Conservation (phyloP, 495 filamentous ascomycete genomes). For the Penicillium herquei region DNA sequence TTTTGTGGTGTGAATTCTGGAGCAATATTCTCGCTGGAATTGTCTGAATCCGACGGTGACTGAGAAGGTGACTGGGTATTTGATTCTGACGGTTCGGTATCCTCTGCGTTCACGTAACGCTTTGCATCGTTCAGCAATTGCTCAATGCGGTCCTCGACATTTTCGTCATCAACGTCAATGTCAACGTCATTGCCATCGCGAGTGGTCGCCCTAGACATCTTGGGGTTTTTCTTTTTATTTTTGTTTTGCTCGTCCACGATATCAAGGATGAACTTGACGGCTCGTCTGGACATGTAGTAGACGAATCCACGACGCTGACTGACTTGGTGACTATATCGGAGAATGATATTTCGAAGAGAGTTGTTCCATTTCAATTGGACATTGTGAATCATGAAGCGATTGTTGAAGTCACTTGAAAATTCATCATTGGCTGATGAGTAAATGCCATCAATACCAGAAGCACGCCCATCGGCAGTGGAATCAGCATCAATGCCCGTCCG, state of each 20-base stretch:
- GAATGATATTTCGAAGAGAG: constrained; percentile 87
- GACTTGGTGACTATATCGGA: constrained; percentile 96
- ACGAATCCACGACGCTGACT: constrained; percentile 94
- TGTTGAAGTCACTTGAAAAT: constrained; percentile 90
- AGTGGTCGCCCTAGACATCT: constrained; percentile 26
- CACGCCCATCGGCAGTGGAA: constrained; percentile 36
- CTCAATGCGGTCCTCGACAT: constrained; percentile 82
- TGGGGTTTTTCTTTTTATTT: constrained; percentile 49
- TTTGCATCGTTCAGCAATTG: constrained; percentile 83
- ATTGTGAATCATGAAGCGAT: constrained; percentile 97
- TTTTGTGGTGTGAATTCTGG: constrained; percentile 92
- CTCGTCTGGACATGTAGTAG: constrained; percentile 93
- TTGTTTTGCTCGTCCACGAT: constrained; percentile 91
- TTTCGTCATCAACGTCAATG: constrained; percentile 50
- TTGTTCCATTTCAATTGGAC: constrained; percentile 99
- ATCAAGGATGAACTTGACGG: constrained; percentile 96
- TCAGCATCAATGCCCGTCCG: constrained; percentile 49
- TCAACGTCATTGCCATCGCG: constrained; percentile 51
- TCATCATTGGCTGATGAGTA: constrained; percentile 53
- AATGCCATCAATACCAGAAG: constrained; percentile 40
- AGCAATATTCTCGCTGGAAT: constrained; percentile 71
- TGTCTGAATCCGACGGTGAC: constrained; percentile 40
- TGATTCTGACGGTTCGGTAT: constrained; percentile 40
- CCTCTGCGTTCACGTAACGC: constrained; percentile 76
- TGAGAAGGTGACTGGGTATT: constrained; percentile 23